These are phyloP conservation scores for Chlorokybus atmophyticus DNA, from an alignment of 139 green algal genomes.

Conservation along the genomic window DNA sequence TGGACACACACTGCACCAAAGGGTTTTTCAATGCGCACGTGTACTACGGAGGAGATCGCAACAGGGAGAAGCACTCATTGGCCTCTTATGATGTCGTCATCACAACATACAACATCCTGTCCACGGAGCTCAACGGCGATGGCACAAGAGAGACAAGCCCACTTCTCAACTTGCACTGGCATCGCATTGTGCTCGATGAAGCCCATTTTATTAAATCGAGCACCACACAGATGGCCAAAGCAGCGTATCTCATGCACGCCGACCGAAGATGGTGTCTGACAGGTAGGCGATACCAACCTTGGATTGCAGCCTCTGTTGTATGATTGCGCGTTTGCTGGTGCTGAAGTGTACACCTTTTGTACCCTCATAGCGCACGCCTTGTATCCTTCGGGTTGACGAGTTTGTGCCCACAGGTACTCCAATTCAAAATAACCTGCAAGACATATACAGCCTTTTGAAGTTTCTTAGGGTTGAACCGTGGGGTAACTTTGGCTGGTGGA, in stretches of 20 bases:
- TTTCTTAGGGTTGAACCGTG: conserved; percentile 37
- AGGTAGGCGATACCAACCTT: conserved; percentile 76
- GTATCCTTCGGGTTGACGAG: neutral
- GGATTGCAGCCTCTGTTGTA: neutral
- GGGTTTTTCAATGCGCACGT: conserved; percentile 4
- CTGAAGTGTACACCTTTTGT: too few species aligned
- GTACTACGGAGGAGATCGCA: conserved; percentile 19
- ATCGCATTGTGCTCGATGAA: conserved; percentile 78
- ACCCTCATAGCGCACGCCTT: too few species aligned
- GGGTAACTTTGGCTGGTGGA: conserved; percentile 26
- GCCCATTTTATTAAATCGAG: conserved; percentile 81
- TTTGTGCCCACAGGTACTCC: neutral
- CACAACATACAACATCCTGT: conserved; percentile 18
- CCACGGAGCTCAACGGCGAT: too few species aligned
- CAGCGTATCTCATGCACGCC: conserved; percentile 12
- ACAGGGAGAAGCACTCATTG: neutral
- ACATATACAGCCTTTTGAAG: conserved; percentile 76
- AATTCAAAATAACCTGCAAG: conserved; percentile 67
- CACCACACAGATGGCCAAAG: conserved; percentile 45
- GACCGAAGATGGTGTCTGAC: conserved; percentile 72
- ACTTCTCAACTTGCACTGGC: conserved; percentile 18
- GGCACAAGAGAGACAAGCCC: too few species aligned
- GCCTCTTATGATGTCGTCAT: conserved; percentile 16
- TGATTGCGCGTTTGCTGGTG: too few species aligned
- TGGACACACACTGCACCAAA: conserved; percentile 4